These are phyloP conservation scores for Pseudogymnoascus sp. DNA, from an alignment of 2,329 filamentous ascomycete genomes.

Conservation along the genomic window DNA sequence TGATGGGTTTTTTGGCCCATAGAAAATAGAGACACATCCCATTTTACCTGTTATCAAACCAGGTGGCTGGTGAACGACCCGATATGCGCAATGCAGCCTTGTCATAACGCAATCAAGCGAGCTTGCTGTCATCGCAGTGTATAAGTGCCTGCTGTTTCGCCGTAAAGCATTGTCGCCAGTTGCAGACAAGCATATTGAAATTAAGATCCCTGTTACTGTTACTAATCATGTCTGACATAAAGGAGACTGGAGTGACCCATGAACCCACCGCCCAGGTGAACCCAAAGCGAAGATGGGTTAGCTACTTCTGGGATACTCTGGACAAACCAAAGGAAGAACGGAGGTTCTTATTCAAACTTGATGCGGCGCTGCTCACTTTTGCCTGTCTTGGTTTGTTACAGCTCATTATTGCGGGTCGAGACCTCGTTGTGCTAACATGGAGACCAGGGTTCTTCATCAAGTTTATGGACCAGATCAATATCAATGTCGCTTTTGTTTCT, in stretches of 20 bases:
- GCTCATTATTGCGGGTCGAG: neutral
- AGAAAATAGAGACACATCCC: neutral
- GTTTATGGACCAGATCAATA: constrained; percentile 37
- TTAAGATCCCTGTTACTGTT: neutral
- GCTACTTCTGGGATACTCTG: constrained; percentile 44
- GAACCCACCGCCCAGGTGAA: neutral
- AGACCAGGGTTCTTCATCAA: constrained; percentile 41
- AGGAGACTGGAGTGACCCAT: neutral
- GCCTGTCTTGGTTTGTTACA: constrained; percentile 29
- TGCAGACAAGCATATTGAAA: neutral
- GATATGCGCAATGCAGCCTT: neutral
- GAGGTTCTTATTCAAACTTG: constrained; percentile 40
- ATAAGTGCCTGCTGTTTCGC: neutral
- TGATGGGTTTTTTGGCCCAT: neutral
- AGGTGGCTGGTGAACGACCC: neutral
- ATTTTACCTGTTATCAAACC: neutral
- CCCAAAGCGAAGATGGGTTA: constrained; percentile 35
- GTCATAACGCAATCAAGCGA: neutral
- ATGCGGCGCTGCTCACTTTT: constrained; percentile 40
- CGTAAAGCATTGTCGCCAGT: neutral
- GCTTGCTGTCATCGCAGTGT: neutral
- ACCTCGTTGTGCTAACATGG: neutral
- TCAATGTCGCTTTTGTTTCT: constrained; percentile 39
- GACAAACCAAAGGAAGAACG: constrained; percentile 43
- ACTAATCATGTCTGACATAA: neutral